These are phyloP conservation scores for Bodo saltans DNA, from an alignment of 78 protist genomes.

Conservation along the genomic window DNA sequence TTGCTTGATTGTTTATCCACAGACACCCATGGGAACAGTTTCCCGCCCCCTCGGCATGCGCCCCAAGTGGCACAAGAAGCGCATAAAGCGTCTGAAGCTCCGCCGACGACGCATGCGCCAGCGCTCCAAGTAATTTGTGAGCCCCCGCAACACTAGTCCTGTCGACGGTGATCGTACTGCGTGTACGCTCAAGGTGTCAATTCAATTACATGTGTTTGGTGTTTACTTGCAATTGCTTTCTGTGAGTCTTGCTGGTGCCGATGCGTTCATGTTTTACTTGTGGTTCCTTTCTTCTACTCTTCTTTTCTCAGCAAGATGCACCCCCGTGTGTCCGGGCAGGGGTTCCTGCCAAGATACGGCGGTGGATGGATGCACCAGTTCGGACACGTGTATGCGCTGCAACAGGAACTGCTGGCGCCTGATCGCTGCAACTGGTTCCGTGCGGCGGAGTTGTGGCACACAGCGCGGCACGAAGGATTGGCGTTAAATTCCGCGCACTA, in stretches of 20 bases:
- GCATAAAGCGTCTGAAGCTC: background rate
- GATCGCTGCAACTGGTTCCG: background rate
- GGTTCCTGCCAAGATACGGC: background rate
- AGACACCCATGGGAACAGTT: constrained; percentile 7
- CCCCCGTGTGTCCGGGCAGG: background rate
- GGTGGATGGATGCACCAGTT: background rate
- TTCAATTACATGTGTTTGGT: too few species aligned
- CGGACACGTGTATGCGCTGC: background rate
- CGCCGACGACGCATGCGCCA: background rate
- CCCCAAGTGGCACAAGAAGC: constrained; percentile 38
- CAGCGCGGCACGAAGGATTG: background rate
- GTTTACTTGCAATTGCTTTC: too few species aligned
- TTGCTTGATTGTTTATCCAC: too few species aligned
- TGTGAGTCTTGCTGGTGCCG: too few species aligned
- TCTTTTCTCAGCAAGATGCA: too few species aligned
- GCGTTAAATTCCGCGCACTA: background rate
- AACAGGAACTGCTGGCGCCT: background rate
- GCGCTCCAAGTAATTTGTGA: constrained; percentile 1
- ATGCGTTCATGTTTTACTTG: too few species aligned
- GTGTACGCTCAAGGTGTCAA: too few species aligned
- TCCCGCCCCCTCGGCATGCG: constrained; percentile 25
- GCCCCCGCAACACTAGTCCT: too few species aligned
- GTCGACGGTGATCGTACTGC: too few species aligned
- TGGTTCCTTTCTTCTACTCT: too few species aligned
- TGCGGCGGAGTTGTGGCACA: background rate